phyloP scores from a whole-genome alignment of 495 filamentous ascomycete species.

The Hypoxylon trugodes region DNA sequence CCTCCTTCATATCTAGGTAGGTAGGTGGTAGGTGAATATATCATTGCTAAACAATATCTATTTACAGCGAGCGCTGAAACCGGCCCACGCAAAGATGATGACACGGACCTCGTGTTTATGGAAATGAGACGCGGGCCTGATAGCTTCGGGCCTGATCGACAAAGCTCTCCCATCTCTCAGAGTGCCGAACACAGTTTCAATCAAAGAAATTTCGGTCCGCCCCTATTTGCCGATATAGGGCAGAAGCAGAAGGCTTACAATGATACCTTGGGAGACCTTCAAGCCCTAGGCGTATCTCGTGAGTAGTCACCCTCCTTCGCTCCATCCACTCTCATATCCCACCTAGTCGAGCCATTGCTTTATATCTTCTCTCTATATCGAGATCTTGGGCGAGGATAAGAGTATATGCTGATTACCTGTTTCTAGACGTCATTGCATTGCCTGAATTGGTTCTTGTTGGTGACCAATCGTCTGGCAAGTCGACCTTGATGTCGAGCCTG shows the following conservation, averaged over 20 bases:
- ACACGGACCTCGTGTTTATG: constrained; percentile 39
- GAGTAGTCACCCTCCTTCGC: background rate
- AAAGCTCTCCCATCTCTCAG: constrained; percentile 36
- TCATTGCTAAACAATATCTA: constrained; percentile 2
- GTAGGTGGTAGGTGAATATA: background rate
- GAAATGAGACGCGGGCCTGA: constrained; percentile 31
- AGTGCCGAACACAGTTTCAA: constrained; percentile 41
- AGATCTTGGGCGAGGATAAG: background rate
- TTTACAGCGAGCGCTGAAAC: constrained; percentile 40
- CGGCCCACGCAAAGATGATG: constrained; percentile 34
- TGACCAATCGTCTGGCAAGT: constrained; percentile 84
- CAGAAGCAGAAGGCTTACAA: constrained; percentile 55
- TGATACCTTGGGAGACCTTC: constrained; percentile 57
- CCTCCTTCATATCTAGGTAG: background rate
- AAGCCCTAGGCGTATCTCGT: constrained; percentile 56
- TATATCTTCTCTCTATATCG: no score
- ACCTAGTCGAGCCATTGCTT: no score
- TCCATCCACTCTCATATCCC: background rate
- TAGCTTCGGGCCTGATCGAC: constrained; percentile 8
- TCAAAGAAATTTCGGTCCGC: constrained; percentile 42
- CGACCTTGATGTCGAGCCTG: constrained; percentile 80
- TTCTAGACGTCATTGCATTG: constrained; percentile 61
- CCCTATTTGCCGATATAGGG: constrained; percentile 54
- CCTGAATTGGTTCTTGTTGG: constrained; percentile 83
- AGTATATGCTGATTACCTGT: background rate